These are phyloP conservation scores for Boletus rufocinnamomeus DNA, from an alignment of 768 basidiomycete species.

Conservation along the genomic window DNA sequence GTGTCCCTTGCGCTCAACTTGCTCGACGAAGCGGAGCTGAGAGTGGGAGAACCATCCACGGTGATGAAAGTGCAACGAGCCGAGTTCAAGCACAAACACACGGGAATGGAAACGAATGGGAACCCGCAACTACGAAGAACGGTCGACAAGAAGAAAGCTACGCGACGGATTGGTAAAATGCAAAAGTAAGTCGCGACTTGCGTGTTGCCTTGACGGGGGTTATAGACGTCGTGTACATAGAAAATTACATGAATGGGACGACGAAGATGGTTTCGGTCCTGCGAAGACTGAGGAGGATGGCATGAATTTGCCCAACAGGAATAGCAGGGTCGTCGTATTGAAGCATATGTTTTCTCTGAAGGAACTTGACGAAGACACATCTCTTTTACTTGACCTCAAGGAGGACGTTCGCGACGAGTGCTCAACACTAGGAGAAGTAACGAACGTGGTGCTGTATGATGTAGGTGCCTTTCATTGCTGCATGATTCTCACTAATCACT, in stretches of 20 bases:
- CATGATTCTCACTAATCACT: constrained; percentile 2
- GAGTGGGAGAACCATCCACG: constrained; percentile 74
- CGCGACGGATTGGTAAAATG: constrained; percentile 80
- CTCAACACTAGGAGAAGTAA: constrained; percentile 87
- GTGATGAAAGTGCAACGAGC: constrained; percentile 76
- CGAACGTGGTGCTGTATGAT: constrained; percentile 93
- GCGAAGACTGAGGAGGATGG: constrained; percentile 57
- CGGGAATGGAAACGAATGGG: constrained; percentile 40
- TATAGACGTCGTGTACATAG: constrained; percentile 42
- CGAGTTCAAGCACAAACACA: constrained; percentile 73
- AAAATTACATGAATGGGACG: constrained; percentile 93
- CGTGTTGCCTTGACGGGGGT: background rate
- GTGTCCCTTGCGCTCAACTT: constrained; percentile 81
- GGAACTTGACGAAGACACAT: constrained; percentile 83
- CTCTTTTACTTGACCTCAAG: constrained; percentile 88
- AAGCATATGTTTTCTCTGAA: constrained; percentile 93
- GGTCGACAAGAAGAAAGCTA: constrained; percentile 75
- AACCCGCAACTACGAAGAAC: constrained; percentile 56
- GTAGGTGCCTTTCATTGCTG: constrained; percentile 48
- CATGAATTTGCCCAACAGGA: constrained; percentile 47
- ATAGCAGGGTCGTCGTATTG: constrained; percentile 83
- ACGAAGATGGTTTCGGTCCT: constrained; percentile 90
- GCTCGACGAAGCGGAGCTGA: constrained; percentile 89
- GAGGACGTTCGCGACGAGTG: constrained; percentile 97
- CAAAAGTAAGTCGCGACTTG: constrained; percentile 57